These are phyloP conservation scores for Boletus eberwhitei DNA, from an alignment of 768 basidiomycete genomes.

Conservation along the genomic window DNA sequence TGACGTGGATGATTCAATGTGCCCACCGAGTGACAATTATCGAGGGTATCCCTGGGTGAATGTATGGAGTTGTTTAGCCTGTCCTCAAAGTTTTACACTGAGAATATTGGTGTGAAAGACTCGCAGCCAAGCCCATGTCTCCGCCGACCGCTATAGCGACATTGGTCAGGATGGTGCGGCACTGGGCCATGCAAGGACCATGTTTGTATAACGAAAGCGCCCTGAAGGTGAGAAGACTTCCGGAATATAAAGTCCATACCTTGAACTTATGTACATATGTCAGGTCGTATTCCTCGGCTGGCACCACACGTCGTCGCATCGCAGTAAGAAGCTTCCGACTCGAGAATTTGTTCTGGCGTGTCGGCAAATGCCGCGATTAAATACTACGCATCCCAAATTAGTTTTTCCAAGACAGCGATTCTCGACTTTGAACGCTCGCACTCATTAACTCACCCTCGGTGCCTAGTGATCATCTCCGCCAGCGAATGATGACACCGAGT, in stretches of 20 bases:
- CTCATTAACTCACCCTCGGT: neutral
- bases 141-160: neutral
- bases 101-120: neutral
- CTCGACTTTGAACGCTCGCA: neutral
- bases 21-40: neutral
- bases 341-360: neutral
- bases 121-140: neutral
- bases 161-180: neutral
- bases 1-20: neutral
- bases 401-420: constrained; percentile 1
- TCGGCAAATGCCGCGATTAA: constrained; percentile 8
- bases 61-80: neutral
- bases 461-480: neutral
- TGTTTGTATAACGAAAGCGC: neutral
- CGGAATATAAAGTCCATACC: too few relatives aligned
- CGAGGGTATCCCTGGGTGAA: neutral
- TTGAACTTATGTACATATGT: too few relatives aligned
- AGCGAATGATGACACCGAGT: neutral
- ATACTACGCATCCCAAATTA: neutral
- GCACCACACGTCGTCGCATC: neutral
- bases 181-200: neutral
- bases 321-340: too few relatives aligned
- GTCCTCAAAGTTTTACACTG: neutral
- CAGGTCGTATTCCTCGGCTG: neutral
- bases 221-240: neutral